Evolutionary conservation across 192 early-diverging fungal species (phyloP).

Genomic region (Anaeromyces robustus): DNA sequence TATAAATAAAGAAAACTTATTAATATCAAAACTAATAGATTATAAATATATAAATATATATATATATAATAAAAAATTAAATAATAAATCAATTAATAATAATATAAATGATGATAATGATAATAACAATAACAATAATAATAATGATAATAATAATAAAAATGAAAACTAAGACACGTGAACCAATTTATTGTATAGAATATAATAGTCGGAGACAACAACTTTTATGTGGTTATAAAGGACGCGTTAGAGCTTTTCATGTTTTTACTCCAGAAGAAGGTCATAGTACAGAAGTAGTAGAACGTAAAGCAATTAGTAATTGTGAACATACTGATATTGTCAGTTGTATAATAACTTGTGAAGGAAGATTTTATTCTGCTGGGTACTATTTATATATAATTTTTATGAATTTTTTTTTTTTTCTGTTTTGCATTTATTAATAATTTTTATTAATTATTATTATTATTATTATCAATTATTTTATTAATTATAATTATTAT

Average conservation of each 20-base stretch:
- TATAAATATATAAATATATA: neutral
- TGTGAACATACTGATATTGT: conserved; percentile 34
- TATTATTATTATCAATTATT: too few relatives aligned
- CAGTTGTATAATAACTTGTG: conserved; percentile 31
- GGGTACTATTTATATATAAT: conserved; percentile 14
- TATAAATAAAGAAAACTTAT: too few relatives aligned
- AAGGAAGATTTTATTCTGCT: conserved; percentile 41
- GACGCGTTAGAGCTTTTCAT: conserved; percentile 35
- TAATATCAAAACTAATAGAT: too few relatives aligned
- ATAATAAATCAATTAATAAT: too few relatives aligned
- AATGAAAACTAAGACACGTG: conserved; percentile 17
- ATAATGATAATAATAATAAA: too few relatives aligned
- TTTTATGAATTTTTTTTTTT: too few relatives aligned
- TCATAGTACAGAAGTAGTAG: conserved; percentile 19
- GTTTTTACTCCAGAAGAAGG: conserved; percentile 21
- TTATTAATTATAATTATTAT: too few relatives aligned
- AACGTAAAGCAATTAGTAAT: conserved; percentile 16
- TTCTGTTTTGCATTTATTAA: too few relatives aligned
- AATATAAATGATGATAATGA: neutral
- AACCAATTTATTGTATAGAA: conserved; percentile 35
- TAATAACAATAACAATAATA: neutral
- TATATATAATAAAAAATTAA: neutral
- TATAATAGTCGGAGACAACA: conserved; percentile 39
- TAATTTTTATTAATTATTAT: too few relatives aligned
- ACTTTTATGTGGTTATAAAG: conserved; percentile 31